Evolutionary conservation across 2,329 filamentous ascomycete species (phyloP).

Genomic region (Paecilomyces formosus): DNA sequence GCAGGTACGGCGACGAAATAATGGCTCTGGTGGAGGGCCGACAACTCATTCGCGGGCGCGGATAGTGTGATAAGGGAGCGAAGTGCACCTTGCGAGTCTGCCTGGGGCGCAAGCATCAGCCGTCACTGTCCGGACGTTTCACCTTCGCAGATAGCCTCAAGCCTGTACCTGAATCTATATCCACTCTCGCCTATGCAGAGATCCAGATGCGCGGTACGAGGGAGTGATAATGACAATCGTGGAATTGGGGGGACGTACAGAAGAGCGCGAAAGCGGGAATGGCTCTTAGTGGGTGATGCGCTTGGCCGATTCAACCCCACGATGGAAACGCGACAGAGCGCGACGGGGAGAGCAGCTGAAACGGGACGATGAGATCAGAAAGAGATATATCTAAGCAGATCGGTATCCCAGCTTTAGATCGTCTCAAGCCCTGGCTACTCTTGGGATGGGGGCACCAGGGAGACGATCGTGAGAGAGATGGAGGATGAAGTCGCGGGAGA

Average conservation of each 20-base stretch:
- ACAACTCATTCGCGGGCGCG: neutral
- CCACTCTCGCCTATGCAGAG: neutral
- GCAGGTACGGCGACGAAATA: neutral
- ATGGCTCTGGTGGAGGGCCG: neutral
- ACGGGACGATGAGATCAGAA: neutral
- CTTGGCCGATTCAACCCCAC: neutral
- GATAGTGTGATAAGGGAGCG: neutral
- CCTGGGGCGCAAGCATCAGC: conserved; percentile 2
- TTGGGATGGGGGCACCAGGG: neutral
- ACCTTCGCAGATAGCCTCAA: neutral
- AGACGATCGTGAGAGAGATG: neutral
- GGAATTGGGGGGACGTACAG: neutral
- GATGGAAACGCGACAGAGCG: neutral
- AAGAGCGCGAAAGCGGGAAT: neutral
- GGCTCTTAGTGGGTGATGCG: neutral
- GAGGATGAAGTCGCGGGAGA: neutral
- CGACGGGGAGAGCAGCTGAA: neutral
- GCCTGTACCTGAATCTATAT: neutral
- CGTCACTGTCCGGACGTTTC: neutral
- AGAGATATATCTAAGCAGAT: neutral
- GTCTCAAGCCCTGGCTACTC: neutral
- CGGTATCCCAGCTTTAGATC: neutral
- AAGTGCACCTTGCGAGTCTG: conserved; percentile 7
- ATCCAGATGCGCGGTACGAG: neutral
- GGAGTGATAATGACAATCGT: neutral